A percentile compares a stretch with the other conserved stretches of the same genome.
phyloP scores from a whole-genome alignment of 495 filamentous ascomycete species.

The Amniculicola lignicola region DNA sequence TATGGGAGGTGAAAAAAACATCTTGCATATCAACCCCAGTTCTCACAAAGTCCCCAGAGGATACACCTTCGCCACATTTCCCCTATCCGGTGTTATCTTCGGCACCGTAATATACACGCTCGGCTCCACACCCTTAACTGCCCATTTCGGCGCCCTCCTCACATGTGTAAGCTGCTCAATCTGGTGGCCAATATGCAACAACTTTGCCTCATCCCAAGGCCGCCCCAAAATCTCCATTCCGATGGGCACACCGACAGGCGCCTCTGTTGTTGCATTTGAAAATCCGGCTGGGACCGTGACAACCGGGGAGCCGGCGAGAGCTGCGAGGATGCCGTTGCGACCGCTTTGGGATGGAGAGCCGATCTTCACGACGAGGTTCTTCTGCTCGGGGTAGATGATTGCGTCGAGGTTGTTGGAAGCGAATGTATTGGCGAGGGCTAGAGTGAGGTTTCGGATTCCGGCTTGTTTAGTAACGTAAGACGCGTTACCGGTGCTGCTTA shows the following conservation, averaged over 20 bases:
- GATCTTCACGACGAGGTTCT: constrained; percentile 58
- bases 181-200: constrained; percentile 52
- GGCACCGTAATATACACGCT: constrained; percentile 45
- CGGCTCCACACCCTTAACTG: constrained; percentile 39
- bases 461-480: constrained; percentile 46
- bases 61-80: constrained; percentile 47
- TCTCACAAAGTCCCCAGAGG: constrained; percentile 36
- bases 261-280: constrained; percentile 45
- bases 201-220: constrained; percentile 50
- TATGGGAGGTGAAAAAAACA: too few species aligned
- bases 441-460: constrained; percentile 50
- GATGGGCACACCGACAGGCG: constrained; percentile 57
- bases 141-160: constrained; percentile 48
- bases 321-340: constrained; percentile 63
- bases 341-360: constrained; percentile 55
- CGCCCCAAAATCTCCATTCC: constrained; percentile 63
- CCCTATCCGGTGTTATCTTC: constrained; percentile 41
- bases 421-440: constrained; percentile 50
- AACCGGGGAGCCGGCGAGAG: constrained; percentile 61
- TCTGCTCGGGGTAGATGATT: constrained; percentile 64
- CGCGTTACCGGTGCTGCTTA: constrained; percentile 46
- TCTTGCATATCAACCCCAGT: too few species aligned
- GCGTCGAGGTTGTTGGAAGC: constrained; percentile 50
- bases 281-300: constrained; percentile 58
- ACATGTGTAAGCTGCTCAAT: constrained; percentile 46